Base-by-base conservation (phyloP, 257 asterid genomes). In the Osmanthus fragrans region DNA sequence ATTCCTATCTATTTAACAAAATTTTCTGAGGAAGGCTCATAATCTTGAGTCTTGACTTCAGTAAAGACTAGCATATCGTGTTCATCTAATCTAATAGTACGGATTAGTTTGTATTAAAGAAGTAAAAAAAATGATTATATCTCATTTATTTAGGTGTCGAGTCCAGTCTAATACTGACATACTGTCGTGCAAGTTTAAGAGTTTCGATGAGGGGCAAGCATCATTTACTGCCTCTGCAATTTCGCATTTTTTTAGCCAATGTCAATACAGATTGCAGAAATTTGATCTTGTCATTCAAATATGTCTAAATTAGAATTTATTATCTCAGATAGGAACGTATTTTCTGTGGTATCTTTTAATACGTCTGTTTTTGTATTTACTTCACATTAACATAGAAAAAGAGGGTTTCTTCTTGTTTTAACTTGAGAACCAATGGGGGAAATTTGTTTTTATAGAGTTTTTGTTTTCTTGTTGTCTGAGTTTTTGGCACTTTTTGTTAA, bases 401-500 rank as follows among this genome's bases (percentile, higher is more conserved):
- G 32, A 77, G 65, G 79, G 7, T 45, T 30, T 40, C 34, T 29
- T 40, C 49, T 76, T 78, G 73, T 58, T 63, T 63, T 32, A 69
- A 82, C 74, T 23, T 63, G 69, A 63, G 36, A 63, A 11, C 36
- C 69, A 27, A 25, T 25, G 69, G 18, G 2, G 27, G 69, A 27
- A 23, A 23, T 27, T 27, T 63, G 69, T 49, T 49, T 25, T 16
- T 49, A 83, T 79, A 71, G 73, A 36, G 39, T 10, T 58, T n/a
- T 80, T 83, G 84, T 86, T 73, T 18, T 64, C 56, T 82, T 74
- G 56, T 69, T 78, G 77, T 51, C 64, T 54, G 34, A n/a, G 68
- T 1, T 60, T 69, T 42, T 70, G 47, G 66, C 68, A 32, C 68
- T 82, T 71, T 47, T 21, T 77, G 64, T 42, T 5, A 21, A 15